A percentile compares a stretch with the other conserved stretches of the same genome.
These are phyloP conservation scores for Paramecium tetraurelia DNA, from an alignment of 73 alveolate genomes.

Conservation along the genomic window DNA sequence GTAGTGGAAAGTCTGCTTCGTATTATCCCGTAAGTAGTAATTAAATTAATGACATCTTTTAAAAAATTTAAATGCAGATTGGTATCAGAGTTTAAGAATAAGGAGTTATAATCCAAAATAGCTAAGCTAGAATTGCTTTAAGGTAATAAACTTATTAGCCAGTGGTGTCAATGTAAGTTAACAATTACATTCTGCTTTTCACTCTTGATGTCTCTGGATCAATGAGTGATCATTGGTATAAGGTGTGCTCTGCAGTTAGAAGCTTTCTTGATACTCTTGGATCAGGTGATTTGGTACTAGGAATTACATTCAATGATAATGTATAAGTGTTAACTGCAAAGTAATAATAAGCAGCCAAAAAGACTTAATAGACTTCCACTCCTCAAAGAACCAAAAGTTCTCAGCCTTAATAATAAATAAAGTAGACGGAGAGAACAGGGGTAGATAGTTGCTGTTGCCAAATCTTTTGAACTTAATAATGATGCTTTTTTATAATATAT, in stretches of 20 bases:
- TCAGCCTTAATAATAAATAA: background rate
- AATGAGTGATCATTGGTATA: background rate
- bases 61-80: background rate
- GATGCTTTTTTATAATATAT: background rate
- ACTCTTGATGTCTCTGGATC: conserved; percentile 29
- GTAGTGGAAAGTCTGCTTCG: background rate
- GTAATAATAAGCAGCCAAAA: background rate
- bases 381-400: background rate
- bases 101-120: background rate
- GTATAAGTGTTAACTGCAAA: background rate
- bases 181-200: background rate
- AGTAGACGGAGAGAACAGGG: background rate
- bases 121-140: background rate
- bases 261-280: background rate
- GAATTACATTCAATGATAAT: background rate
- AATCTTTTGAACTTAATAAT: background rate
- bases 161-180: background rate
- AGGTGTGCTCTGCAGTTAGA: background rate
- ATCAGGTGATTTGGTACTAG: background rate
- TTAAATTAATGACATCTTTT: background rate
- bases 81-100: background rate
- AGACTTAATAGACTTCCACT: background rate
- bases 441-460: background rate
- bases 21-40: background rate
- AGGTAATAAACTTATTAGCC: background rate